phyloP scores from a whole-genome alignment of 257 asterid species.

The Przewalskia tangutica region DNA sequence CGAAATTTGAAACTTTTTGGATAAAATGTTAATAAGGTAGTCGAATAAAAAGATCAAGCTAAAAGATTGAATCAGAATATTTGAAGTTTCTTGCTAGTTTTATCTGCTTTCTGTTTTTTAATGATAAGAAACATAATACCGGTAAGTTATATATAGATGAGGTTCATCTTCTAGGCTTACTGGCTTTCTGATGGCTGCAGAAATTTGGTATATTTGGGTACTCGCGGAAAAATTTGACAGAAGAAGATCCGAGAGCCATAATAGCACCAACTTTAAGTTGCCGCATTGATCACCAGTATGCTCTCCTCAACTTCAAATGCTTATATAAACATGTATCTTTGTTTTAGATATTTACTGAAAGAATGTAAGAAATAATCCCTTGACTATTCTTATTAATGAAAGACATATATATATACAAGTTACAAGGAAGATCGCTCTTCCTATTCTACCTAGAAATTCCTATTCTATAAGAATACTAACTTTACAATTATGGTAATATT shows the following conservation, averaged over 20 bases:
- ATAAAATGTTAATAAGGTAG: background rate
- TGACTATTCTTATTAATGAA: too few species aligned
- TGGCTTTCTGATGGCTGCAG: constrained; percentile 19
- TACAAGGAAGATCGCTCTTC: too few species aligned
- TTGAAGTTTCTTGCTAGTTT: background rate
- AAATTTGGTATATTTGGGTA: constrained; percentile 35
- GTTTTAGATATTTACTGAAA: background rate
- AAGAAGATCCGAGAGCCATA: constrained; percentile 35
- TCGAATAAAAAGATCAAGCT: background rate
- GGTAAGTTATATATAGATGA: background rate
- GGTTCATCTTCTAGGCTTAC: constrained; percentile 5
- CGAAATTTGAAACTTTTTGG: background rate
- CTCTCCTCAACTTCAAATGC: constrained; percentile 1
- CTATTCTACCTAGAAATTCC: too few species aligned
- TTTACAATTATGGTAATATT: too few species aligned
- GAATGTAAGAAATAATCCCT: too few species aligned
- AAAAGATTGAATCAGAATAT: background rate
- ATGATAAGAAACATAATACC: background rate
- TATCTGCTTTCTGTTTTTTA: background rate
- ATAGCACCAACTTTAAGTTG: constrained; percentile 42
- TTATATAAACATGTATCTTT: background rate
- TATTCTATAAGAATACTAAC: too few species aligned
- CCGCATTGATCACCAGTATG: constrained; percentile 45
- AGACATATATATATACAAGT: too few species aligned
- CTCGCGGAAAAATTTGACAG: constrained; percentile 29